A percentile compares a stretch with the other conserved stretches of the same genome.
phyloP scores from a whole-genome alignment of 768 basidiomycete species.

The Pleurotus pulmonarius region DNA sequence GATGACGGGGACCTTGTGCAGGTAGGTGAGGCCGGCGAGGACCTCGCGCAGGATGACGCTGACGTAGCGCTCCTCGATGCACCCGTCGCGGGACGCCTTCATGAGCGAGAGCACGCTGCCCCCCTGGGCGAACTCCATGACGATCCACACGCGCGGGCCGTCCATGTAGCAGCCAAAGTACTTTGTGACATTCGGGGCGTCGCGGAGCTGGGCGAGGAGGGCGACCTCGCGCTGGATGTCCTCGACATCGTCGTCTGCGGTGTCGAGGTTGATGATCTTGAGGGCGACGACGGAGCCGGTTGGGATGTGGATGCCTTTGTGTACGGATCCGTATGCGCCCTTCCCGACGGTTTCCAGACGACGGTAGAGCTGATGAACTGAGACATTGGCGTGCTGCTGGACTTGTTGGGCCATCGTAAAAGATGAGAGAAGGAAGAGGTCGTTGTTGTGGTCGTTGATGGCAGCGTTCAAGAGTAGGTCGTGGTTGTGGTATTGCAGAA shows the following conservation, averaged over 20 bases:
- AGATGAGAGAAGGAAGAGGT: neutral
- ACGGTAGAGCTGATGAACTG: constrained; percentile 74
- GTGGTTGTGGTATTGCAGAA: neutral
- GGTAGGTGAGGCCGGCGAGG: constrained; percentile 79
- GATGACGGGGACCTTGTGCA: constrained; percentile 92
- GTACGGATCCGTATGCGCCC: constrained; percentile 94
- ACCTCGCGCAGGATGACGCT: constrained; percentile 88
- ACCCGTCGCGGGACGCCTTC: constrained; percentile 74
- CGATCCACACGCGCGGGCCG: constrained; percentile 97
- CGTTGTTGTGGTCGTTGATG: neutral
- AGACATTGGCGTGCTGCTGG: constrained; percentile 26
- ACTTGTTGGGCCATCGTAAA: constrained; percentile 27
- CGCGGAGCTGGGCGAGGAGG: constrained; percentile 83
- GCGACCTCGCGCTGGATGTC: constrained; percentile 97
- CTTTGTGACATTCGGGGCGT: constrained; percentile 87
- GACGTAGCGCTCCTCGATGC: constrained; percentile 87
- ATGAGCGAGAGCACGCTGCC: constrained; percentile 92
- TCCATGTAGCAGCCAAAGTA: constrained; percentile 97
- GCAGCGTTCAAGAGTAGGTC: neutral
- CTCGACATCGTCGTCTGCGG: constrained; percentile 90
- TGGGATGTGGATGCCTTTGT: constrained; percentile 81
- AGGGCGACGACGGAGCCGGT: constrained; percentile 90
- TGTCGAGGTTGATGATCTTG: constrained; percentile 99
- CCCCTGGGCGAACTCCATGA: constrained; percentile 96
- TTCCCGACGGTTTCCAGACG: constrained; percentile 92